A percentile compares a stretch with the other conserved stretches of the same genome.
Evolutionary conservation across 1,139 yeast species (phyloP).

Genomic region (Pichia sp.): DNA sequence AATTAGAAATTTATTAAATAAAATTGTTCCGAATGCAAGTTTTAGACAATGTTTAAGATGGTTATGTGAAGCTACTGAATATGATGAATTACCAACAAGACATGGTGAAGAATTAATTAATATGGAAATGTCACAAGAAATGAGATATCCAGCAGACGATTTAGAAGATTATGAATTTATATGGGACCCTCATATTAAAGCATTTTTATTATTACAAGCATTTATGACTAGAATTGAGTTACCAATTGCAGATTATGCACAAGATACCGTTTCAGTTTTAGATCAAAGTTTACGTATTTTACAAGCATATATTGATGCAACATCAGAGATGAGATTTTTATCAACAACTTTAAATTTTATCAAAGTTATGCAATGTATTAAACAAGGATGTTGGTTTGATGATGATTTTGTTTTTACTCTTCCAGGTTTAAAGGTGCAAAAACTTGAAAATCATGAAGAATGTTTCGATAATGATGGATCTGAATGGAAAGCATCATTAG

Average conservation of each 20-base stretch:
- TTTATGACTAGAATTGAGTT: constrained; percentile 75
- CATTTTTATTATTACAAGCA: constrained; percentile 81
- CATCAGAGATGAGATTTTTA: constrained; percentile 76
- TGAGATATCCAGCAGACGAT: constrained; percentile 72
- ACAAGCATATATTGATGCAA: constrained; percentile 87
- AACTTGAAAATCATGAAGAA: constrained; percentile 16
- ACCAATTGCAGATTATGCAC: constrained; percentile 93
- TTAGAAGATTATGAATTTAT: constrained; percentile 56
- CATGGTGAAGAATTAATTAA: constrained; percentile 94
- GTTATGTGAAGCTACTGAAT: constrained; percentile 79
- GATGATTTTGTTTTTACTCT: constrained; percentile 62
- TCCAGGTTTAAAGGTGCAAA: constrained; percentile 55
- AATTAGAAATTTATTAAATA: constrained; percentile 57
- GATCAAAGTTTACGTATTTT: constrained; percentile 92
- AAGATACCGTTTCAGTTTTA: constrained; percentile 86
- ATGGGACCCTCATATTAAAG: constrained; percentile 96
- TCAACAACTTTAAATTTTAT: constrained; percentile 56
- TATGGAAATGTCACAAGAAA: constrained; percentile 76
- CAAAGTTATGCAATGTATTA: constrained; percentile 75
- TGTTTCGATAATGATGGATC: constrained; percentile 25
- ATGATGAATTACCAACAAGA: constrained; percentile 87
- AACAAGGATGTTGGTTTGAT: constrained; percentile 85
- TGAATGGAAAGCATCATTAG: constrained; percentile 24
- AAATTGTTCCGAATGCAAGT: constrained; percentile 43
- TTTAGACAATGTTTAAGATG: constrained; percentile 68